Evolutionary conservation across 2,329 filamentous ascomycete genomes (phyloP).

Genomic region (Chaetothyriales sp.): DNA sequence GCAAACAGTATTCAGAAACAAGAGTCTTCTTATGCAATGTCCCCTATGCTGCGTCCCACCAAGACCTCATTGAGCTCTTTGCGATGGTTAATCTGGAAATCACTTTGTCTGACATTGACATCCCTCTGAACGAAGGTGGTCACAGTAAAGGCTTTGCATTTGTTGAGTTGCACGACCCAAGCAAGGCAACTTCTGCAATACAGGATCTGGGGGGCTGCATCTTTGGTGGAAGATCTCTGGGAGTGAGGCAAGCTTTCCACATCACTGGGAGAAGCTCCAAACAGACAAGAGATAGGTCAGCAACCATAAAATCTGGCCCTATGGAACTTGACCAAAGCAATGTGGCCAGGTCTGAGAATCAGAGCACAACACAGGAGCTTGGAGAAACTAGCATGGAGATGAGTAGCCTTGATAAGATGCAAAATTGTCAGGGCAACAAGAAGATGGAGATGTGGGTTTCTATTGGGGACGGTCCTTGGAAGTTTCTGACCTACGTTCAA

Average conservation of each 20-base stretch:
- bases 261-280: no score
- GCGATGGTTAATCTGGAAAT: not conserved
- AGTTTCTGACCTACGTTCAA: not conserved
- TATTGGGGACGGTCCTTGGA: not conserved
- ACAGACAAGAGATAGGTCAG: not conserved
- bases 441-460: not conserved
- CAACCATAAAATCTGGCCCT: not conserved
- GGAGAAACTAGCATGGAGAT: not conserved
- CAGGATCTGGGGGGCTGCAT: not conserved
- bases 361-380: not conserved
- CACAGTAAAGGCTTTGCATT: slow-evolving; percentile 99
- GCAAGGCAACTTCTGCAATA: not conserved
- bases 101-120: not conserved
- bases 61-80: not conserved
- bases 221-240: not conserved
- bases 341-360: not conserved
- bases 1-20: not conserved
- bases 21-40: not conserved
- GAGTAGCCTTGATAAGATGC: no score
- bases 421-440: not conserved
- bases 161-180: slow-evolving; percentile 52
- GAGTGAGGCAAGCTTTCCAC: not conserved
- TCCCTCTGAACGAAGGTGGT: slow-evolving; percentile 90
- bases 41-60: not conserved
- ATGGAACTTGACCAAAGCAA: not conserved